These are phyloP conservation scores for Apiospora kogelbergensis DNA, from an alignment of 2,329 filamentous ascomycete species.

Conservation along the genomic window DNA sequence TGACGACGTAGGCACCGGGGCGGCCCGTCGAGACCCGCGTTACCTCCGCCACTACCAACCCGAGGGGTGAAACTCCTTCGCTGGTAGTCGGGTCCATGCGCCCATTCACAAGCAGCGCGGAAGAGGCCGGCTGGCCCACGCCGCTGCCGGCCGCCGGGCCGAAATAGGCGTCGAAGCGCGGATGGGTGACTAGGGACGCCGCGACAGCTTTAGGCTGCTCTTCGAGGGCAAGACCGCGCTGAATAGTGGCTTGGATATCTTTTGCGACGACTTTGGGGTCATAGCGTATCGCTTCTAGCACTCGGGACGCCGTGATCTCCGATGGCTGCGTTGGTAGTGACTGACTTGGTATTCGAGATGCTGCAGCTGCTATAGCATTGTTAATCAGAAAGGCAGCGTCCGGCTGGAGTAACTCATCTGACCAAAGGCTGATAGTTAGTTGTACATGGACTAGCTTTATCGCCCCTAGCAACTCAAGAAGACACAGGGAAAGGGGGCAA, in stretches of 20 bases:
- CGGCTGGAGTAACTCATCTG: not conserved
- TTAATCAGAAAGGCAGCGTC: not conserved
- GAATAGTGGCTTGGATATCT: not conserved
- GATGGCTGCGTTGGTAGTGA: not conserved
- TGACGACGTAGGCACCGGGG: conserved; percentile 14
- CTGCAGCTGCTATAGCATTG: not conserved
- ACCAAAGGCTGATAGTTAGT: not conserved
- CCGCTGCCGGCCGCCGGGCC: not conserved
- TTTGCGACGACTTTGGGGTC: not conserved
- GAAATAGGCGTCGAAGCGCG: not conserved
- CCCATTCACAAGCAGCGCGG: not conserved
- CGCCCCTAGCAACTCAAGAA: too few relatives aligned
- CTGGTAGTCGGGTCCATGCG: not conserved
- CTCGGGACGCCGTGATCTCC: too few relatives aligned
- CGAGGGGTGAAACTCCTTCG: conserved; percentile 16
- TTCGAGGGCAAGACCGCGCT: not conserved
- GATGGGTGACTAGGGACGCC: not conserved
- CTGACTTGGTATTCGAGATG: not conserved
- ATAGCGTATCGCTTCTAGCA: not conserved
- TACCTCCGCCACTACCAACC: conserved; percentile 16
- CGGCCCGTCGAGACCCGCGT: conserved; percentile 7
- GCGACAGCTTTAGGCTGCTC: not conserved
- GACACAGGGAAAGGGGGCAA: too few relatives aligned
- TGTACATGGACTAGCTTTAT: too few relatives aligned
- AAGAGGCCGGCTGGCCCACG: not conserved